A percentile compares a stretch with the other conserved stretches of the same genome.
phyloP scores from a whole-genome alignment of 2,329 filamentous ascomycete species.

The Clonostachys byssicola region DNA sequence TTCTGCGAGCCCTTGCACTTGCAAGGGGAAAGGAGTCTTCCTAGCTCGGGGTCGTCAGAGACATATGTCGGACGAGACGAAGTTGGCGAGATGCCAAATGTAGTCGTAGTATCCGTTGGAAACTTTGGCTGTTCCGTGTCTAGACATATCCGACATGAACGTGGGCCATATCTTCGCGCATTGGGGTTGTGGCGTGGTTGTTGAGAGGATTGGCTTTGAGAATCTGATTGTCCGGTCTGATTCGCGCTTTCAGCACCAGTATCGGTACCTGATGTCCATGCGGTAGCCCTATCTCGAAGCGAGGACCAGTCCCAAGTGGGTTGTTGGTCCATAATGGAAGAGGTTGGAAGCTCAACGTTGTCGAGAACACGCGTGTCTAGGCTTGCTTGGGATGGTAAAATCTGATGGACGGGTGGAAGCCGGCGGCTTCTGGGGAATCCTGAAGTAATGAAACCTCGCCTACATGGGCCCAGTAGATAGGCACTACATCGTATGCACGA shows the following conservation, averaged over 20 bases:
- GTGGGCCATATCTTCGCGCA: constrained; percentile 56
- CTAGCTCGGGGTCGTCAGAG: constrained; percentile 68
- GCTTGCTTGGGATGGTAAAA: too few species aligned
- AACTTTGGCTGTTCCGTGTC: constrained; percentile 57
- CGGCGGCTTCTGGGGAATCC: not conserved
- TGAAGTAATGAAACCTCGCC: not conserved
- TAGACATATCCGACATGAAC: constrained; percentile 86
- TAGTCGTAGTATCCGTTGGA: constrained; percentile 21
- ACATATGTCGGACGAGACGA: constrained; percentile 51
- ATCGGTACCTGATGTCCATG: too few species aligned
- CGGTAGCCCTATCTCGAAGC: not conserved
- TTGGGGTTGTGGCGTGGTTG: not conserved
- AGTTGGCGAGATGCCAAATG: constrained; percentile 22
- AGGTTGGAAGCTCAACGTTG: not conserved
- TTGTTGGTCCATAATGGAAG: constrained; percentile 2
- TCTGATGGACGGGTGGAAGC: too few species aligned
- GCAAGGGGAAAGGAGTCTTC: constrained; percentile 83
- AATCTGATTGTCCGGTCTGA: too few species aligned
- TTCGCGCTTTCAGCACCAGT: too few species aligned
- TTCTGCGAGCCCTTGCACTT: constrained; percentile 89
- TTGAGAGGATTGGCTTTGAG: not conserved
- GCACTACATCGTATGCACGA: not conserved
- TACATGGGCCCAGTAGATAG: not conserved
- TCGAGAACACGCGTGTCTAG: too few species aligned
- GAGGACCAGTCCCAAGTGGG: constrained; percentile 7